Evolutionary conservation across 495 filamentous ascomycete genomes (phyloP), one percentile per base, ranked within the genome.

Genomic region (Aspergillus diversus): DNA sequence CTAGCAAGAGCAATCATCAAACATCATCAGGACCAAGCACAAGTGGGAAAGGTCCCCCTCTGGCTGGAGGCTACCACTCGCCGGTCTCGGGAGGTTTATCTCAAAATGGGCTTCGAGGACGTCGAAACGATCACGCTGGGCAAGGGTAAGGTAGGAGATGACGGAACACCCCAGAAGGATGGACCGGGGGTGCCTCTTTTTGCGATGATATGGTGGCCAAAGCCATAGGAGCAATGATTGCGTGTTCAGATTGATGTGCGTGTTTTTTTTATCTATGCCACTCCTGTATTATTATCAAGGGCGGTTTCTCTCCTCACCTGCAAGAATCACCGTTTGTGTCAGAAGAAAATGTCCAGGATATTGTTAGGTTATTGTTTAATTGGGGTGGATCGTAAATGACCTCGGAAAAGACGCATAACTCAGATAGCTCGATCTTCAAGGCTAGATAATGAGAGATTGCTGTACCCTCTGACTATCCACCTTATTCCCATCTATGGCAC

Each of bases 131-230:
- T 60, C n/a, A 42, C 16, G 5, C 3, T 60, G 21, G 58, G 58
- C 1, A 11, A 53, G 32, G 49, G 49, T 7, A 53, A 53, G 7
- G 58, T 46, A 7, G 49, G 8, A 3, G 33, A 13, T 0, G 49
- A 60, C 33, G 58, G 48, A 16, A 53, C 1, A 5, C 4, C 15
- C 16, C 11, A 60, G 11, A 34, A n/a, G 3, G 58, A 33, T 7
- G 58, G 58, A 3, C 34, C 17, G 12, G 58, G 58, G 3, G 48
- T 60, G 16, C 37, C 49, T 3, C 15, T 60, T 5, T 60, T 49
- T 34, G 58, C 34, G 6, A 60, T 60, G 58, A 27, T 60, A 33
- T 60, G 58, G 58, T 60, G 58, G 58, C 58, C 58, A 21, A 52
- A 53, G 35, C 6, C 49, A 42, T 33, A 16, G n/a, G 46, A 50